These are phyloP conservation scores for bread wheat (Triticum aestivum) DNA, from an alignment of 176 grass and related monocot genomes.

Conservation along the genomic window DNA sequence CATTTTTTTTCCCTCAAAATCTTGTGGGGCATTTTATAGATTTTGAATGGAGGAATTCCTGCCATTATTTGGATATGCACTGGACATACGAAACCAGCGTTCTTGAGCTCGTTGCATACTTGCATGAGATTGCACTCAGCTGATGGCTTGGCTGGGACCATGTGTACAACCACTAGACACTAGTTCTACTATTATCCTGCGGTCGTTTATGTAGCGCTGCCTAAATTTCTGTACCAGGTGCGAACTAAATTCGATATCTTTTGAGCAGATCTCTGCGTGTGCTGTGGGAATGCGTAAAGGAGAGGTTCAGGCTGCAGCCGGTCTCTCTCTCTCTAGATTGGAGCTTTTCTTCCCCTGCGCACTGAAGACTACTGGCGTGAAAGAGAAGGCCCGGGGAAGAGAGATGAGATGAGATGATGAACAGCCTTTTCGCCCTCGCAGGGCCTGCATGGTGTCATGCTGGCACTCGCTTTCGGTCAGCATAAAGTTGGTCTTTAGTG, in stretches of 20 bases:
- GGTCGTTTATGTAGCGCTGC: constrained; percentile 1
- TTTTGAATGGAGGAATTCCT: not conserved
- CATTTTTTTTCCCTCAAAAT: not conserved
- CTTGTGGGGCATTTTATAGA: not conserved
- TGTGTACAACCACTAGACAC: not conserved
- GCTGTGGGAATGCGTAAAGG: constrained; percentile 29
- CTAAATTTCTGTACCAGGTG: constrained; percentile 29
- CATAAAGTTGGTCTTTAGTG: constrained; percentile 7
- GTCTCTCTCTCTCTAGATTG: not conserved
- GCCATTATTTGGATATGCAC: not conserved
- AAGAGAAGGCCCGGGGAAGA: constrained; percentile 9
- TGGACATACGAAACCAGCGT: not conserved
- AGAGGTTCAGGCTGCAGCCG: constrained; percentile 15
- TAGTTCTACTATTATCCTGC: not conserved
- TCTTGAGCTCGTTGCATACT: not conserved
- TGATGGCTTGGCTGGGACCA: not conserved
- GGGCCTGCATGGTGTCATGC: constrained; percentile 34
- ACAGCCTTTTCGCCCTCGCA: constrained; percentile 29
- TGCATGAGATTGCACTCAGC: not conserved
- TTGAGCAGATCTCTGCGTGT: constrained; percentile 40
- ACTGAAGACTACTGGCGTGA: constrained; percentile 32
- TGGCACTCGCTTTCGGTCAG: constrained; percentile 30
- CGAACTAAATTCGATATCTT: constrained; percentile 25
- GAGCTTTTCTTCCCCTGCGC: not conserved
- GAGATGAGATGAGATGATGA: not conserved